Base-by-base conservation (phyloP, 495 filamentous ascomycete genomes). In the Letharia columbiana region DNA sequence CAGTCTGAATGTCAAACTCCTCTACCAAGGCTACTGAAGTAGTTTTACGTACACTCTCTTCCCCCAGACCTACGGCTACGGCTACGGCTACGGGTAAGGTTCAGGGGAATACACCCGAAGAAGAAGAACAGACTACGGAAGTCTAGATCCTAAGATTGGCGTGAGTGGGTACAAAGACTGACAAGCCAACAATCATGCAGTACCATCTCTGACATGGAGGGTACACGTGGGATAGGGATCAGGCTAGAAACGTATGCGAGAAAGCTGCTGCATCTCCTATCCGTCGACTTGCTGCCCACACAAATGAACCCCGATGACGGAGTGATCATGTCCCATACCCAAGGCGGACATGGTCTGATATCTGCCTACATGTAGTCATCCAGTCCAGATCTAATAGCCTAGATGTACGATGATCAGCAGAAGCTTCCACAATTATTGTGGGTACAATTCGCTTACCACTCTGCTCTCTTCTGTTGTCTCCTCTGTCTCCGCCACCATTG, bases 401-500 rank as follows among this genome's bases (percentile, higher is more conserved):
- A 39, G 31, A 57, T 37, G 54, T 10, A 37, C 33, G 13, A 57
- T 37, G 54, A 57, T 57, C 54, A 57, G 54, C 54, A 20, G 31
- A 57, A 57, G 33, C 33, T 35, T 7, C 54, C 54, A 37, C 54
- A 1, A 33, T 57, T 35, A 10, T 18, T 8, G 15, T 37, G 33
- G 33, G 54, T 9, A 35, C 41, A 41, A 31, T 50, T 35, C 12
- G 67, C 65, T 71, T 60, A 72, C 86, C 86, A 66, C 80, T 82
- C 73, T 89, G 84, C 73, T 88, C 85, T 72, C 75, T 77, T 61
- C 84, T 79, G 33, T 73, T 70, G 70, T 81, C 82, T 18, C 73
- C 78, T 42, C 73, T 77, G 50, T 80, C 79, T 37, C 76, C 78
- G 12, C 77, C 82, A 31, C 80, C 79, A 59, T 75, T 76, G 37